Conservation (phyloP, 768 basidiomycete species). For the Hortiboletus flavorubellus region DNA sequence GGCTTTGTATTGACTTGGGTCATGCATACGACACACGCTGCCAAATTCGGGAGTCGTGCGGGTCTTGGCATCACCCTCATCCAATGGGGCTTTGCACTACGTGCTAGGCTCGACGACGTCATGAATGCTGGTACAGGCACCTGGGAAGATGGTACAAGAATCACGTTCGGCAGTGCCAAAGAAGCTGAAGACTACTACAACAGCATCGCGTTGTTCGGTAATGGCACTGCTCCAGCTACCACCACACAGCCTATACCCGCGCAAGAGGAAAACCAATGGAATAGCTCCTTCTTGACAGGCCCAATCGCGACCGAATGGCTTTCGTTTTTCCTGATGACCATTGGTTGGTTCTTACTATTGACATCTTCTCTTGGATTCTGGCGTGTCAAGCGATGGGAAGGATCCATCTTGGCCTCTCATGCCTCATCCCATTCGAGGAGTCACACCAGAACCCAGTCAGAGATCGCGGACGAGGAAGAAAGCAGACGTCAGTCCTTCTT, state of each 20-base stretch:
- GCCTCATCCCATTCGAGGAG: constrained; percentile 37
- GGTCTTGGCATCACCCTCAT: constrained; percentile 96
- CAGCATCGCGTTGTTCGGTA: constrained; percentile 25
- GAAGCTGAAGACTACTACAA: constrained; percentile 46
- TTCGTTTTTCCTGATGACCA: constrained; percentile 91
- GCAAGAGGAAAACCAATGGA: constrained; percentile 24
- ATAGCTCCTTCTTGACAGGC: constrained; percentile 44
- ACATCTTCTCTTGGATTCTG: constrained; percentile 89
- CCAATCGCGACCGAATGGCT: constrained; percentile 89
- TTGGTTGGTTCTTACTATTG: constrained; percentile 86
- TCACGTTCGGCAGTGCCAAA: constrained; percentile 43
- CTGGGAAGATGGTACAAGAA: constrained; percentile 29
- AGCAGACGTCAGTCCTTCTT: constrained; percentile 27
- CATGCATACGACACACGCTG: constrained; percentile 89
- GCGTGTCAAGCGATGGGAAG: constrained; percentile 89
- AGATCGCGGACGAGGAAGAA: constrained; percentile 27
- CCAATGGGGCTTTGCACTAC: constrained; percentile 87
- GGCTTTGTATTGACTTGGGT: constrained; percentile 93
- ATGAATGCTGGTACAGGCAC: constrained; percentile 31
- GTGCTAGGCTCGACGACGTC: constrained; percentile 47
- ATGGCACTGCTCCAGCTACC: constrained; percentile 20
- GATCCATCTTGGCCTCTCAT: constrained; percentile 60
- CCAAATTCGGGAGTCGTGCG: constrained; percentile 88
- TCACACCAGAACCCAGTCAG: constrained; percentile 24
- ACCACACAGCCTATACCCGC: constrained; percentile 5